Percentiles rank a stretch among this genome's conserved stretches.
Conservation (phyloP, 768 basidiomycete species). For the Wakefieldia striispora region DNA sequence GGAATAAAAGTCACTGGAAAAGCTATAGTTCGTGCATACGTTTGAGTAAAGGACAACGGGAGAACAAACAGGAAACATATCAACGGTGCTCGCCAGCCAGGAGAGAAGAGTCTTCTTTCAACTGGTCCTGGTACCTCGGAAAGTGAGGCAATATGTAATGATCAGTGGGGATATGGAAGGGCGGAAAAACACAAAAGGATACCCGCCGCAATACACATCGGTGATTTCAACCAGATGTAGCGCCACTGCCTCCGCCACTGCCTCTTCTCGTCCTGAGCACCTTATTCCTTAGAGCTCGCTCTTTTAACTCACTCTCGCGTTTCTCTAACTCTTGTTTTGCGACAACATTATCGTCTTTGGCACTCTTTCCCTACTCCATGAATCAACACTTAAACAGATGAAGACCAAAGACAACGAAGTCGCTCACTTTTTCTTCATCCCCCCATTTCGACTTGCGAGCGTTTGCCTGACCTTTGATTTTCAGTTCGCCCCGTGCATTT, state of each 20-base stretch:
- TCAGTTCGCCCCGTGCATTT: constrained; percentile 49
- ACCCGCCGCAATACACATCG: constrained; percentile 13
- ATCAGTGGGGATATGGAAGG: constrained; percentile 22
- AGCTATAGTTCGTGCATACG: constrained; percentile 20
- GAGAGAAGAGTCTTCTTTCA: constrained; percentile 17
- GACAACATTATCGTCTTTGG: constrained; percentile 2
- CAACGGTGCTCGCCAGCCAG: constrained; percentile 19
- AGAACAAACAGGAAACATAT: constrained; percentile 14
- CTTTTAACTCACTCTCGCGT: constrained; percentile 78
- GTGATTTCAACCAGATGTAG: constrained; percentile 20
- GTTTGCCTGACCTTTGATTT: constrained; percentile 73
- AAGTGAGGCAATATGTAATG: constrained; percentile 15
- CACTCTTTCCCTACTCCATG: constrained; percentile 21
- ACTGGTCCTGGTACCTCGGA: constrained; percentile 25
- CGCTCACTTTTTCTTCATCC: constrained; percentile 33
- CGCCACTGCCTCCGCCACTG: constrained; percentile 27
- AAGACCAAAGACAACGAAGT: constrained; percentile 4
- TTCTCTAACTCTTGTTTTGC: constrained; percentile 52
- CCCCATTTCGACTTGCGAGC: constrained; percentile 56
- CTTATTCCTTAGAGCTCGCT: constrained; percentile 79
- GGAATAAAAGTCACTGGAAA: constrained; percentile 10
- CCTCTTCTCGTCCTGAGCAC: constrained; percentile 70
- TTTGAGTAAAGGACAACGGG: constrained; percentile 20
- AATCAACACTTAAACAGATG: constrained; percentile 8
- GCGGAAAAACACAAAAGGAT: constrained; percentile 18